phyloP scores from a whole-genome alignment of 1,139 yeast species.

The Candida gigantensis region DNA sequence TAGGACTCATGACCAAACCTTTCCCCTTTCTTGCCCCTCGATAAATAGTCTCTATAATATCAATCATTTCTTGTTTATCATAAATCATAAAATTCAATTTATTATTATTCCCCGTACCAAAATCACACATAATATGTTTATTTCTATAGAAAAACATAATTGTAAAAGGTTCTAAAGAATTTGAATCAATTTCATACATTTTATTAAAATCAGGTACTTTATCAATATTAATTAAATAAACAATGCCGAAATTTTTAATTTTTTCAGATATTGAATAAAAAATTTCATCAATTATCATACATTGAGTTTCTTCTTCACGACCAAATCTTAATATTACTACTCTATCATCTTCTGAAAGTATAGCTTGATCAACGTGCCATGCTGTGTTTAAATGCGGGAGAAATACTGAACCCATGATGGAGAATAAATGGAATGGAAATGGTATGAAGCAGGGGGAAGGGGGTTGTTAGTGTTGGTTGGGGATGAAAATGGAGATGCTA shows the following conservation, averaged over 20 bases:
- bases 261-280: constrained; percentile 78
- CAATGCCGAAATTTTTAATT: constrained; percentile 82
- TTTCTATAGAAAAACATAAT: constrained; percentile 92
- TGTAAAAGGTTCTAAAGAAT: constrained; percentile 67
- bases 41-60: constrained; percentile 84
- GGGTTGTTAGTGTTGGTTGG: not conserved
- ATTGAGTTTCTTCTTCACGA: constrained; percentile 69
- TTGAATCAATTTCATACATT: constrained; percentile 79
- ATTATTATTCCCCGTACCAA: constrained; percentile 97
- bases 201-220: constrained; percentile 88
- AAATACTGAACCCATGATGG: constrained; percentile 77
- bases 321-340: constrained; percentile 90
- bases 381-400: constrained; percentile 87
- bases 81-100: constrained; percentile 78
- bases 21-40: constrained; percentile 92
- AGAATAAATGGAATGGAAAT: not conserved
- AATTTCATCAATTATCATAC: constrained; percentile 90
- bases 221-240: constrained; percentile 85
- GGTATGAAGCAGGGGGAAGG: not conserved
- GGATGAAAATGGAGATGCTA: too few relatives aligned
- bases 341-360: constrained; percentile 78
- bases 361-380: constrained; percentile 97
- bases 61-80: constrained; percentile 88
- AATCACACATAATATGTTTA: constrained; percentile 97
- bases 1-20: constrained; percentile 87